Base-by-base conservation (phyloP, 352 stramenopile species). In the Pythium apleroticum region DNA sequence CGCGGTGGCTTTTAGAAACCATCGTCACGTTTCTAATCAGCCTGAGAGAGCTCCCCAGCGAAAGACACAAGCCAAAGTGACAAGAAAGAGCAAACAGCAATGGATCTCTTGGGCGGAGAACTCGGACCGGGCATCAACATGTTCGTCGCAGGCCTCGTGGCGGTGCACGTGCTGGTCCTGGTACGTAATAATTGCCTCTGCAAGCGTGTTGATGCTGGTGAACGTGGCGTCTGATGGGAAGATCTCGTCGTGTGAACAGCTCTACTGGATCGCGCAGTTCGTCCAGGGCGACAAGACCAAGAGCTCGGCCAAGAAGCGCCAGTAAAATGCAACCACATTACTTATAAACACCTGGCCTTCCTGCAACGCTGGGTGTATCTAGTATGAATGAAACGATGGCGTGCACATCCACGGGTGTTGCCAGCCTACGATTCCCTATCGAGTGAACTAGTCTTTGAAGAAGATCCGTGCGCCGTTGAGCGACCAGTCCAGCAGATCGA, bases 391-490 rank as follows among this genome's bases (percentile, higher is more conserved):
- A 41, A 41, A 41, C 9, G 9, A 41, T 17, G 7, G 15, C 10
- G 30, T 33, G 12, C 33, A n/a, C n/a, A n/a, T n/a, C n/a, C n/a
- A n/a, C n/a, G n/a, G n/a, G 12, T 41, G 33, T 17, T 41, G 33
- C 12, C 3, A 17, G 33, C 4, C 33, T 41, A 17, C 33, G 33
- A 41, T 41, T 41, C 15, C 33, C 33, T 35, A 35, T 10, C 30
- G 30, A 35, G 30, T 10, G 10, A 35, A 35, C 41, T 82, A 95
- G 54, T 96, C 88, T 58, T 96, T 96, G 77, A 98, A 98, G 68
- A 98, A 98, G 70, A 98, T 96, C 17, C 86, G 82, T 20, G 90
- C 88, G 52, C 90, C 90, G 57, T 93, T 95, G 63, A 97, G 83
- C 60, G 89, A 95, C 86, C 89, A 97, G 61, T 95, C 91, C 11